Base-by-base conservation (phyloP, 768 basidiomycete genomes). In the Russula brevipes region DNA sequence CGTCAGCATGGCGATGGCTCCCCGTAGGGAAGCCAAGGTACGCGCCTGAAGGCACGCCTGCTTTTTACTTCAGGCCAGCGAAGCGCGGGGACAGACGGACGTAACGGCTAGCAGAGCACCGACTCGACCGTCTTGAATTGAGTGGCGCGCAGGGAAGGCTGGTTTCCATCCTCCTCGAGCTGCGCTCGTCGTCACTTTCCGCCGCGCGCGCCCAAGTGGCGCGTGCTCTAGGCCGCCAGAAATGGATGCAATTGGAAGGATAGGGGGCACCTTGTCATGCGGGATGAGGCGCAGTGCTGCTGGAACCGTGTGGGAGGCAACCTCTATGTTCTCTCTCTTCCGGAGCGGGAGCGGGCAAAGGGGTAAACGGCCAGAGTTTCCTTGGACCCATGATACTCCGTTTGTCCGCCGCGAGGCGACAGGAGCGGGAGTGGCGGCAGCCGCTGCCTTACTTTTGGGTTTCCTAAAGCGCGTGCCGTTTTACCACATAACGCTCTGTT, bases 91-190 rank as follows among this genome's bases (percentile, higher is more conserved):
- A 55, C 19, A 45, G 53, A 41, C 51, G 24, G 52, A 39, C 46
- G 12, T 33, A 33, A 47, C 54, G 49, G 53, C 52, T 53, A 64
- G 46, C 53, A 55, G 57, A 39, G 58, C 46, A 51, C 53, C 36
- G 47, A 39, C 56, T 53, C 44, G 35, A 46, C 49, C 53, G 19
- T 55, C 46, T 39, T 55, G 19, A 49, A 38, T 4, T n/a, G 19
- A 14, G 38, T 52, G 57, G 45, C 52, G 39, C 46, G 31, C 38
- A 52, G 45, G 45, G 57, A 54, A 59, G 39, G 62, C 57, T 54
- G 62, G 57, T 47, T 41, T 47, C 44, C 51, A 47, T 53, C 46
- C 33, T 31, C 33, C 54, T 59, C 42, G 63, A 64, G 63, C 63
- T 54, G 63, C 10, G 63, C 63, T 64, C 52, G 54, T 55, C 46